These are phyloP conservation scores for Pelargonium fulgidum DNA, from an alignment of 441 rosid genomes.

Conservation along the genomic window DNA sequence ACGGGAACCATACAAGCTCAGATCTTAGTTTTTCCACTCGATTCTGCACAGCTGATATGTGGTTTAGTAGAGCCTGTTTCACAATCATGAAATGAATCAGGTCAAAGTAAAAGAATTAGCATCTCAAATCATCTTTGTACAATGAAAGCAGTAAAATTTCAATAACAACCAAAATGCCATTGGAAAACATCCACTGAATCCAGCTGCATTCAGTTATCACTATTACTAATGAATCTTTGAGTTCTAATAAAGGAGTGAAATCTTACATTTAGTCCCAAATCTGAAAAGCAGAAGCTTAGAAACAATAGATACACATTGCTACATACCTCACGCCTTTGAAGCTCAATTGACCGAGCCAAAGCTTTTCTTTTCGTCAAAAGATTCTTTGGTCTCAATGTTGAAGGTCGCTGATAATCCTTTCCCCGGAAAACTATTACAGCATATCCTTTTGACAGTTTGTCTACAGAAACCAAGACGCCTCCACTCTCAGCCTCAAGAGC, in stretches of 20 bases:
- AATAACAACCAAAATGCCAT: neutral
- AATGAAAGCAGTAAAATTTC: too few relatives aligned
- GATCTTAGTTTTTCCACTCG: constrained; percentile 55
- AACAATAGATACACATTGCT: constrained; percentile 3
- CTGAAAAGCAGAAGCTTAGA: neutral
- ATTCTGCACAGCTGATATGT: constrained; percentile 44
- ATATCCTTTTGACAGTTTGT: constrained; percentile 85
- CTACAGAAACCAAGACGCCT: constrained; percentile 86
- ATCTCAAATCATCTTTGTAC: neutral
- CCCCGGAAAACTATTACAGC: constrained; percentile 82
- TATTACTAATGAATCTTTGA: neutral
- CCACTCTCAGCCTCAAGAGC: constrained; percentile 98
- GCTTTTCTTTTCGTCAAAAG: constrained; percentile 95
- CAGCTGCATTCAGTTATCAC: neutral
- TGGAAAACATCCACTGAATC: neutral
- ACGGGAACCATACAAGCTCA: constrained; percentile 51
- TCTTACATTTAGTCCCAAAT: neutral
- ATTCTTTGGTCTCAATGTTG: constrained; percentile 71
- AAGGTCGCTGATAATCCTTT: constrained; percentile 75
- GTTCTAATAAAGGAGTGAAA: neutral
- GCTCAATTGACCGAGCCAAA: constrained; percentile 90
- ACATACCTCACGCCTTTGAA: constrained; percentile 52
- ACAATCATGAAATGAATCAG: constrained; percentile 11
- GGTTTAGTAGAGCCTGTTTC: constrained; percentile 69
- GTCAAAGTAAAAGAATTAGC: neutral